Evolutionary conservation across 768 basidiomycete genomes (phyloP).

Genomic region (Mycena olivaceomarginata): DNA sequence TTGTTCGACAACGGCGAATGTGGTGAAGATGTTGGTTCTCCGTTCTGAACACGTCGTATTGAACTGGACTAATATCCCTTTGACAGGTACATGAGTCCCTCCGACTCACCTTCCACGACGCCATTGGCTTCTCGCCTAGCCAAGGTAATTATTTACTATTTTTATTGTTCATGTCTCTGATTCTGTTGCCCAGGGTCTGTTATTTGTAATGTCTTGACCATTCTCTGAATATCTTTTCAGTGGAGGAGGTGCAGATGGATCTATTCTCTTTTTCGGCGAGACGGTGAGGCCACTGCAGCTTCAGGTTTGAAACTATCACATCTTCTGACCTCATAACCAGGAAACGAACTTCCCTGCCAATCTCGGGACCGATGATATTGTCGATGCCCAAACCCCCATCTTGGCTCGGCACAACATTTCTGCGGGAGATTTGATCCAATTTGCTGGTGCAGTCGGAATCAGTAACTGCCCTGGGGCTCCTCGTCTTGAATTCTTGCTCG

Average conservation of each 20-base stretch:
- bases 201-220: no score
- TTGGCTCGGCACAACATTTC: slow-evolving; percentile 58
- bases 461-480: slow-evolving; percentile 60
- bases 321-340: no score
- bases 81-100: slow-evolving; percentile 27
- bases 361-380: slow-evolving; percentile 63
- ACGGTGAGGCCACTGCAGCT: slow-evolving; percentile 35
- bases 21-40: slow-evolving; percentile 53
- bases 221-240: slow-evolving; percentile 41
- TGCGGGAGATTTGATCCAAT: slow-evolving; percentile 67
- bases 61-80: not conserved
- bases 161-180: not conserved
- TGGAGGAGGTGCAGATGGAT: slow-evolving; percentile 70
- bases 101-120: slow-evolving; percentile 45
- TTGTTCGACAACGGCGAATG: slow-evolving; percentile 60
- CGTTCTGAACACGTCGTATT: not conserved
- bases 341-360: slow-evolving; percentile 67
- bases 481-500: slow-evolving; percentile 49
- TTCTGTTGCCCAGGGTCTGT: no score
- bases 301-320: no score
- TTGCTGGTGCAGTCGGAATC: slow-evolving; percentile 55
- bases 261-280: slow-evolving; percentile 65
- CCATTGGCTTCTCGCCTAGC: slow-evolving; percentile 46
- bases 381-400: slow-evolving; percentile 58
- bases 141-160: slow-evolving; percentile 5